Evolutionary conservation across 1,139 yeast genomes (phyloP), one percentile per base, ranked within the genome.

Genomic region (Petasospora fabianii): DNA sequence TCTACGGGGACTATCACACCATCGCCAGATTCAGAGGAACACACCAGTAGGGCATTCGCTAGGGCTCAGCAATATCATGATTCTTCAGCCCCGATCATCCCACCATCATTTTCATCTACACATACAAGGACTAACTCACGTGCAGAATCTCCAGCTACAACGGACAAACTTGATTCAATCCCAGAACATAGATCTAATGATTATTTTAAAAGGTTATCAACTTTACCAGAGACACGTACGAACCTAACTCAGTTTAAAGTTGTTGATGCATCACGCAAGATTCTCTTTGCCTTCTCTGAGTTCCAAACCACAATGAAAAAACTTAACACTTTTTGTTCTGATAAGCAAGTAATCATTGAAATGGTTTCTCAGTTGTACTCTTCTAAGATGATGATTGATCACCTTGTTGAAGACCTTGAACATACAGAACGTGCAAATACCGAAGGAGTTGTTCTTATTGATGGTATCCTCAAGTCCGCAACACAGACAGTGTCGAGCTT

Each of bases 151-250:
- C 51, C 49, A 9, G 11, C 38, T 11, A 27, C 24, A 5, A 12
- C 32, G 12, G 49, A 46, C 10, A 43, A 39, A 24, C 22, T 44
- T 13, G 47, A 49, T 19, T 44, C 49, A 1, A 41, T 46, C 5
- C 50, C 53, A 8, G 75, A 71, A 44, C 71, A 66, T 44, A 73
- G 72, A 56, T 73, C 77, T 38, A 79, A 80, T 13, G 88, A 86
- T 27, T 83, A 82, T 55, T 82, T 83, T 56, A 69, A 84, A 50
- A 68, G 94, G 43, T 61, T 84, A 34, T 81, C 92, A 2, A 79
- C 84, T 0, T 60, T 84, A 24, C 84, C 80, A 19, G 92, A 81
- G 50, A 71, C 46, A 9, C 24, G 43, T 6, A 26, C 32, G 5
- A 36, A 35, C 22, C 28, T 49, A 21, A 29, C 48, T 12, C 41